Percentiles rank a stretch among this genome's conserved stretches.
Conservation (phyloP, 345 rosid genomes). For the Capsella bursapastoris region DNA sequence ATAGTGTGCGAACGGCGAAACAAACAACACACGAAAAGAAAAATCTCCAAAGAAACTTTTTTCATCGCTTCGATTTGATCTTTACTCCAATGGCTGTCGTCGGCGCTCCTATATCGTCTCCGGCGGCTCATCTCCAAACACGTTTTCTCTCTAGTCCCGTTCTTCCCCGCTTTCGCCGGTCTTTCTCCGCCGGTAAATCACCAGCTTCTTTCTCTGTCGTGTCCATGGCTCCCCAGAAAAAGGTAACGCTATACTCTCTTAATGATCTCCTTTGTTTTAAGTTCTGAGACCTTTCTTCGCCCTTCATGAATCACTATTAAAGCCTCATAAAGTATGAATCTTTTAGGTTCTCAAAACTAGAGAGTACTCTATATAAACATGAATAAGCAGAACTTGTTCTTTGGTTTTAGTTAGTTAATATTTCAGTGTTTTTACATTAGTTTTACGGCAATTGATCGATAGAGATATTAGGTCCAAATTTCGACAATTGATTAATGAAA, state of each 20-base stretch:
- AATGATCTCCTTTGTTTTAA: conserved; percentile 1
- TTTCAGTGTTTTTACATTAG: not conserved
- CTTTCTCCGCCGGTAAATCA: conserved; percentile 43
- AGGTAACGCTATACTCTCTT: conserved; percentile 50
- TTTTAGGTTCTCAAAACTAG: not conserved
- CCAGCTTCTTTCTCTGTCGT: conserved; percentile 53
- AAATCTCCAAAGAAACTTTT: conserved; percentile 13
- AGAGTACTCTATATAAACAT: conserved; percentile 7
- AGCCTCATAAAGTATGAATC: not conserved
- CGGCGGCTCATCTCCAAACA: conserved; percentile 50
- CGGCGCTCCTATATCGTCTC: conserved; percentile 55
- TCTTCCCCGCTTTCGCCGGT: conserved; percentile 37
- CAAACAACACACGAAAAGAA: conserved; percentile 19
- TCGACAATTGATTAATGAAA: not conserved
- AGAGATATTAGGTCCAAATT: conserved; percentile 2
- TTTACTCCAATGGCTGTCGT: conserved; percentile 57
- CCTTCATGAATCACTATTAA: not conserved
- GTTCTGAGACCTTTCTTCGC: not conserved
- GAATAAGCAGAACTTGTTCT: not conserved
- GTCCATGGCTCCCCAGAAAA: conserved; percentile 80
- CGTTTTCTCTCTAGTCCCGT: conserved; percentile 45
- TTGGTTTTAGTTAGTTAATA: not conserved
- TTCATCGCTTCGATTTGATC: conserved; percentile 22
- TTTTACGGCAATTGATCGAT: not conserved
- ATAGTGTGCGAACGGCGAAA: conserved; percentile 34